These are phyloP conservation scores for Hapsidospora chrysogenum DNA, from an alignment of 495 filamentous ascomycete genomes.

Conservation along the genomic window DNA sequence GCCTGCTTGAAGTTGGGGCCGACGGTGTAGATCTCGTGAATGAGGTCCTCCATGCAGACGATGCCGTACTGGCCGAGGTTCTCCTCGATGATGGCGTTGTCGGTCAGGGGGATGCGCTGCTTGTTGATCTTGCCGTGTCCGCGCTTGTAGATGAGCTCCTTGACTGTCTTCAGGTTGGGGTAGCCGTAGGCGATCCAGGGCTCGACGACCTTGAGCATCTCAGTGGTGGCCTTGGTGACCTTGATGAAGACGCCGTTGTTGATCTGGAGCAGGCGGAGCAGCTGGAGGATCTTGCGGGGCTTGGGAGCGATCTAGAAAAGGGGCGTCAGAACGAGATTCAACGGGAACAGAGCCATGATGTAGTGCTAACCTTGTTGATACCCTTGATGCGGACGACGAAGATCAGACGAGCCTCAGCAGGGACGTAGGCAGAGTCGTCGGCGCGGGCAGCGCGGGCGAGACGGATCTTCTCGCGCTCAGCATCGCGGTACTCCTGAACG, in stretches of 20 bases:
- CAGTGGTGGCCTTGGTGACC: conserved; percentile 90
- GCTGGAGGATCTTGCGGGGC: conserved; percentile 98
- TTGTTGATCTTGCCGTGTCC: conserved; percentile 96
- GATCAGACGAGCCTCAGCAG: conserved; percentile 88
- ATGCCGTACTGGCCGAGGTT: conserved; percentile 94
- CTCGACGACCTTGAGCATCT: conserved; percentile 97
- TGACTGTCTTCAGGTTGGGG: conserved; percentile 96
- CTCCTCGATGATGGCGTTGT: conserved; percentile 95
- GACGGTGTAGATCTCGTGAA: conserved; percentile 98
- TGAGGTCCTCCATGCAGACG: conserved; percentile 97
- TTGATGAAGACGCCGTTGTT: conserved; percentile 99
- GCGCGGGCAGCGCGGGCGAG: conserved; percentile 75
- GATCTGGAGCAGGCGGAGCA: conserved; percentile 98
- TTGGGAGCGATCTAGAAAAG: conserved; percentile 99
- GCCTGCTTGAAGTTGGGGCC: conserved; percentile 99
- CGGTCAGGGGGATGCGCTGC: conserved; percentile 88
- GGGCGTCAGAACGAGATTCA: too few species aligned
- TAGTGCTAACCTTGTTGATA: conserved; percentile 18
- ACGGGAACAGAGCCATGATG: too few species aligned
- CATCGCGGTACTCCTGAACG: conserved; percentile 96
- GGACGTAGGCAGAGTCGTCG: conserved; percentile 84
- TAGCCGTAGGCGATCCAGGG: conserved; percentile 98
- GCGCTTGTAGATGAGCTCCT: conserved; percentile 99
- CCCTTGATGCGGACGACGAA: conserved; percentile 99
- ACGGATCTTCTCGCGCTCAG: conserved; percentile 95